phyloP scores from a whole-genome alignment of 192 early-diverging fungal genomes.

The Gryganskiella cystojenkinii region DNA sequence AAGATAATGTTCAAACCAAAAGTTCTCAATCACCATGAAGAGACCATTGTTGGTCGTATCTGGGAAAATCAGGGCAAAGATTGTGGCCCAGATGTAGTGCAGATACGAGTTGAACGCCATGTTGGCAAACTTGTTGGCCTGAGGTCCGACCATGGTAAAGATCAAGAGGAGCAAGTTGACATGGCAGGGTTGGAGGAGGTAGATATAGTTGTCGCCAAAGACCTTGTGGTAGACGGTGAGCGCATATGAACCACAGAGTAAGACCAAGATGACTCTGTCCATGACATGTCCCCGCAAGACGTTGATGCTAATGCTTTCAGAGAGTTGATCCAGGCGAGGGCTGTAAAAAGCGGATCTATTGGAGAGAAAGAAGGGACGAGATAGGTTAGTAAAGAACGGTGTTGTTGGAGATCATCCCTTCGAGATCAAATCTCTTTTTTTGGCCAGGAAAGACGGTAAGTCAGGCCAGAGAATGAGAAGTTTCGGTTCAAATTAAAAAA shows the following conservation, averaged over 20 bases:
- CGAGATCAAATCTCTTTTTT: no score
- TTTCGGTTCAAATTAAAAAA: no score
- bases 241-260: constrained; percentile 58
- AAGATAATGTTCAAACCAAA: constrained; percentile 64
- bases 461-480: no score
- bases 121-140: constrained; percentile 34
- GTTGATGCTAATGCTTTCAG: constrained; percentile 37
- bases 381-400: not conserved
- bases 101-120: constrained; percentile 65
- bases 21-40: constrained; percentile 62
- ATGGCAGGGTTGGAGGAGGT: constrained; percentile 68
- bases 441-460: no score
- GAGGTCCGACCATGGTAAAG: constrained; percentile 56
- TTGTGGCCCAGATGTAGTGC: constrained; percentile 64
- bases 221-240: constrained; percentile 61
- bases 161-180: constrained; percentile 59
- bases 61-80: constrained; percentile 59
- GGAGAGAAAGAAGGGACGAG: not conserved
- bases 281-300: constrained; percentile 41
- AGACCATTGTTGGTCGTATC: constrained; percentile 60
- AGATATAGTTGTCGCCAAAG: constrained; percentile 56
- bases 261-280: constrained; percentile 47
- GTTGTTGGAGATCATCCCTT: no score
- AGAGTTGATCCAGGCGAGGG: constrained; percentile 42
- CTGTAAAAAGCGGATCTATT: constrained; percentile 48